Base-by-base conservation (phyloP, 345 rosid species). In the Orychophragmus violaceus region DNA sequence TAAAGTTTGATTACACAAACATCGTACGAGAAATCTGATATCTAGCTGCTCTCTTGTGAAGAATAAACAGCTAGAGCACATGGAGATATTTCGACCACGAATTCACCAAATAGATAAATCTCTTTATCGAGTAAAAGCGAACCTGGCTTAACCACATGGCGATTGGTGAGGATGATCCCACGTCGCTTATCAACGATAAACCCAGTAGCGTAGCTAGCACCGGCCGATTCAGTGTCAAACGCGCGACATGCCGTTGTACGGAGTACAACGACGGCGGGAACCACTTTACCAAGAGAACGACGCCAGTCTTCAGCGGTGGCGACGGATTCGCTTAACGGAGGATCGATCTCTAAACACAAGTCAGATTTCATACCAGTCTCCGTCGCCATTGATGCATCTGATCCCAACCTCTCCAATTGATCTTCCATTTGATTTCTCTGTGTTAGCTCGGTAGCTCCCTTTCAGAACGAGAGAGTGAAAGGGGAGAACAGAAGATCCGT, bases 101-200 rank as follows among this genome's bases (percentile, higher is more conserved):
- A 59, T 7, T 7, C 8, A 28, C 58, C 3, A 23, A 22, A 3
- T 46, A 37, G 5, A 9, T 23, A 23, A 57, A 13, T 48, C 27
- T 33, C 8, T 36, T 36, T 1, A 9, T 4, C 36, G 27, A 45
- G 53, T 7, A 36, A 32, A 42, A 10, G 8, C 45, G 24, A 29
- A 92, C 97, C 96, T 14, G 97, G 86, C 78, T 88, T 83, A 72
- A 88, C 98, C 22, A 93, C 98, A 57, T 93, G 98, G 44, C 98
- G 97, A 74, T 93, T 93, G 66, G 98, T 90, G 78, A 90, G 95
- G 51, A 93, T 88, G 77, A 93, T 84, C 64, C 99, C 95, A 45
- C 94, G 91, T 52, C 76, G 82, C 77, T 90, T 90, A 68, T 93
- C 99, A 45, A 90, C 95, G 18, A 93, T 79, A 59, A 93, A 93